Percentiles rank a stretch among this genome's conserved stretches.
Conservation (phyloP, 495 filamentous ascomycete species). For the Tricharina praecox region DNA sequence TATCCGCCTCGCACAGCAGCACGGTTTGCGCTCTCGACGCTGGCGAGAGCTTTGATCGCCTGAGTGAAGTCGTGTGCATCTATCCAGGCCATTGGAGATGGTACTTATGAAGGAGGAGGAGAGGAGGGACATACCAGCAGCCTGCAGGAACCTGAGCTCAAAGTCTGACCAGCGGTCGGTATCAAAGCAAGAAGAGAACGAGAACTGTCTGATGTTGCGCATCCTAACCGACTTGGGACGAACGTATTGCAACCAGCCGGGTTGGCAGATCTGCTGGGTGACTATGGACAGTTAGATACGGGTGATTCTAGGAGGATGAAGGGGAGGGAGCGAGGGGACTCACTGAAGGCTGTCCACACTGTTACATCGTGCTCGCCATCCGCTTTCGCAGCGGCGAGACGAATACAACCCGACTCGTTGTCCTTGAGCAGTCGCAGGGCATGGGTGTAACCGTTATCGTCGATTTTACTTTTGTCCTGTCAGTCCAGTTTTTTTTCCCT, state of each 20-base stretch:
- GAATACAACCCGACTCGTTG: conserved; percentile 34
- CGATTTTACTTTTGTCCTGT: conserved; percentile 34
- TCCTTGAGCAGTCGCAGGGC: conserved; percentile 44
- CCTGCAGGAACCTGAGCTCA: not conserved
- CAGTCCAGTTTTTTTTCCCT: conserved; percentile 3
- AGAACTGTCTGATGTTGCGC: conserved; percentile 21
- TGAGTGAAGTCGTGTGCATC: conserved; percentile 4
- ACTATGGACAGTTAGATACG: conserved; percentile 6
- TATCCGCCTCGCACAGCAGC: too few relatives aligned
- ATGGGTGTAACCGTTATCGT: conserved; percentile 39
- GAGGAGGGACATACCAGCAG: not conserved
- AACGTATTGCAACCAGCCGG: conserved; percentile 19
- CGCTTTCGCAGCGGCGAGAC: conserved; percentile 15
- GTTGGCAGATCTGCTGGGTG: conserved; percentile 18
- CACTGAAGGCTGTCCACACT: conserved; percentile 26
- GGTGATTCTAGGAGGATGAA: not conserved
- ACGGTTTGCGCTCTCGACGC: too few relatives aligned
- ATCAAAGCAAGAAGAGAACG: conserved; percentile 22
- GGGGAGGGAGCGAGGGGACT: not conserved
- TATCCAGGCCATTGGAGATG: too few relatives aligned
- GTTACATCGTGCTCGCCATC: conserved; percentile 13
- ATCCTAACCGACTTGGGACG: conserved; percentile 15
- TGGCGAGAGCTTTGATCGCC: too few relatives aligned
- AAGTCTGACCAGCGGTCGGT: conserved; percentile 10
- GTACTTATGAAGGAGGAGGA: too few relatives aligned